These are phyloP conservation scores for Mortierella sp. DNA, from an alignment of 371 early-diverging fungal genomes.

Conservation along the genomic window DNA sequence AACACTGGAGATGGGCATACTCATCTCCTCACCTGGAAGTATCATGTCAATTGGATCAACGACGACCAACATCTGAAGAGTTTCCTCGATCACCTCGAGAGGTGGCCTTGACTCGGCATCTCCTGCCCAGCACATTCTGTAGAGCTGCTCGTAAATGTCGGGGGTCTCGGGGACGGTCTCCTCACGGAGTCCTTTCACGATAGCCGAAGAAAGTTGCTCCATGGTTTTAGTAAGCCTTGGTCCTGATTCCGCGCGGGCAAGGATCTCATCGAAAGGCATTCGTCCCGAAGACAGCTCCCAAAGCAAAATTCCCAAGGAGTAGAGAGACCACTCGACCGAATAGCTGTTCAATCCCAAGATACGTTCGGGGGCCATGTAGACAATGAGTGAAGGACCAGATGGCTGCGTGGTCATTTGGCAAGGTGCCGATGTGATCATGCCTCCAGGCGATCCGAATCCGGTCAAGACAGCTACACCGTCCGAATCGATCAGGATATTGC, in stretches of 20 bases:
- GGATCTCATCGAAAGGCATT: slow-evolving; percentile 48
- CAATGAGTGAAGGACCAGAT: slow-evolving; percentile 23
- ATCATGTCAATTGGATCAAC: slow-evolving; percentile 53
- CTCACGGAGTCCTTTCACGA: slow-evolving; percentile 47
- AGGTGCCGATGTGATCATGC: slow-evolving; percentile 38
- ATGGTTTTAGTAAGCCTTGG: slow-evolving; percentile 47
- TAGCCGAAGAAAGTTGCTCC: slow-evolving; percentile 48
- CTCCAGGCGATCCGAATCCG: slow-evolving; percentile 28
- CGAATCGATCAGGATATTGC: slow-evolving; percentile 37
- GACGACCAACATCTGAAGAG: slow-evolving; percentile 45
- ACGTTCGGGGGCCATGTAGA: slow-evolving; percentile 47
- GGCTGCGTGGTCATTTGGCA: slow-evolving; percentile 47
- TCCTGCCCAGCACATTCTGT: slow-evolving; percentile 51
- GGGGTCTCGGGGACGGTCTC: slow-evolving; percentile 41
- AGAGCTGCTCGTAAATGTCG: slow-evolving; percentile 53
- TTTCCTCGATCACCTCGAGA: slow-evolving; percentile 47
- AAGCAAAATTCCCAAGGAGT: slow-evolving; percentile 39
- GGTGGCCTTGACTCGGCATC: slow-evolving; percentile 43
- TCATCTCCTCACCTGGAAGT: slow-evolving; percentile 46
- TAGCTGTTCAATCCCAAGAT: slow-evolving; percentile 13
- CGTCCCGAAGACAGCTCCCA: slow-evolving; percentile 51
- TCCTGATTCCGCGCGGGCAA: slow-evolving; percentile 44
- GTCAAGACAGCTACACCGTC: slow-evolving; percentile 47
- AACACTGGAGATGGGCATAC: slow-evolving; percentile 34
- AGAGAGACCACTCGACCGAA: slow-evolving; percentile 31